Evolutionary conservation across 129 eudicot genomes (phyloP).

Genomic region (Logfia minima): DNA sequence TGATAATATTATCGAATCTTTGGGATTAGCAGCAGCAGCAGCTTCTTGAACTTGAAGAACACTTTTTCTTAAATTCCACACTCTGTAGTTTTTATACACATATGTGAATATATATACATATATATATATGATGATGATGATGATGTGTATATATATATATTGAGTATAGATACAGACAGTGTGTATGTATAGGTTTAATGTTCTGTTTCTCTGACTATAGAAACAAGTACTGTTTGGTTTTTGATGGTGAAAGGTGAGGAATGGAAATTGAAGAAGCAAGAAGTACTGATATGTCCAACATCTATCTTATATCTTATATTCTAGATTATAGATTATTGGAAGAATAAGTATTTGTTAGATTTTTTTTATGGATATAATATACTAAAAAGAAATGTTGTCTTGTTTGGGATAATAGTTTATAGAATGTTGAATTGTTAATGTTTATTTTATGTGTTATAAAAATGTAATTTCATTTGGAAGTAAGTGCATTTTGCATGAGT

Average conservation of each 20-base stretch:
- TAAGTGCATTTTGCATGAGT: background rate
- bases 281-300: background rate
- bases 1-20: conserved; percentile 22
- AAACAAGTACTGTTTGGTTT: conserved; percentile 18
- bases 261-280: background rate
- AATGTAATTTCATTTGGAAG: background rate
- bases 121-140: background rate
- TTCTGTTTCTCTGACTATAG: conserved; percentile 2
- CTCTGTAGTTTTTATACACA: background rate
- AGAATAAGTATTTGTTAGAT: conserved; percentile 1
- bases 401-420: no score
- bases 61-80: conserved; percentile 6
- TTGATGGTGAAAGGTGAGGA: conserved; percentile 23
- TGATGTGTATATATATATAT: background rate
- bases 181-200: background rate
- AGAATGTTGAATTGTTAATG: background rate
- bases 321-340: no score
- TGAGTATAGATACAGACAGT: background rate
- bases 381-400: no score
- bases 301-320: no score
- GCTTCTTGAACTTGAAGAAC: conserved; percentile 9
- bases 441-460: background rate
- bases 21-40: conserved; percentile 30
- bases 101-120: background rate
- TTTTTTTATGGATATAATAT: conserved; percentile 1